Evolutionary conservation across 148 eudicot genomes (phyloP), one percentile per base, ranked within the genome.

Genomic region (Nepenthes gracilis): DNA sequence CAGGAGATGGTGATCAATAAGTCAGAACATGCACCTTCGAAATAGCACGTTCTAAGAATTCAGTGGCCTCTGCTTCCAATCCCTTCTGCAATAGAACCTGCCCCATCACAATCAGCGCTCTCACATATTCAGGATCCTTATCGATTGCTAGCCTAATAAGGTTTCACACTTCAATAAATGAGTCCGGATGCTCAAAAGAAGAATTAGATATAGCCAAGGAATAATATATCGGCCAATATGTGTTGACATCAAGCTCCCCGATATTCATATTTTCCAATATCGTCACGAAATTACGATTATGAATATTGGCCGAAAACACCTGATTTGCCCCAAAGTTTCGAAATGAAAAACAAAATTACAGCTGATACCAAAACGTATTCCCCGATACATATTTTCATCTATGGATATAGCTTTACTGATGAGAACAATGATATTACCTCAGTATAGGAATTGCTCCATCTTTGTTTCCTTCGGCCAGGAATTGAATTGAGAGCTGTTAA

Each of bases 41-140:
- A 65, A 88, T 74, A 57, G 94, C 87, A 65, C 59, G 64, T 57
- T 88, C 91, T 15, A 81, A 69, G 73, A 78, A 73, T 54, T 84
- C 91, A 62, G 54, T 64, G 62, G 95, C 96, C 62, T 86, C 83
- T 52, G 74, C 70, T 48, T 55, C 67, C 66, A 61, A 61, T 51
- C 75, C 77, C 60, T 71, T 69, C 52, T 77, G 77, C 62, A 84
- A 10, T 63, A 80, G 72, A 64, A 63, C 60, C 67, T 84, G 81
- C 32, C 96, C 98, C 88, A 93, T 62, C 14, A 81, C 62, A 52
- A 83, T 64, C 84, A 80, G 69, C 33, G 96, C 91, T 79, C 77
- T 71, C 49, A 69, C 83, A 58, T 82, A 73, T 60, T 85, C 91
- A 57, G 91, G 91, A 78, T 88, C 95, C 75, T 88, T 88, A 48